Evolutionary conservation across 306 rosid species (phyloP), one percentile per base, ranked within the genome.

Genomic region (Ormosia semicastrata): DNA sequence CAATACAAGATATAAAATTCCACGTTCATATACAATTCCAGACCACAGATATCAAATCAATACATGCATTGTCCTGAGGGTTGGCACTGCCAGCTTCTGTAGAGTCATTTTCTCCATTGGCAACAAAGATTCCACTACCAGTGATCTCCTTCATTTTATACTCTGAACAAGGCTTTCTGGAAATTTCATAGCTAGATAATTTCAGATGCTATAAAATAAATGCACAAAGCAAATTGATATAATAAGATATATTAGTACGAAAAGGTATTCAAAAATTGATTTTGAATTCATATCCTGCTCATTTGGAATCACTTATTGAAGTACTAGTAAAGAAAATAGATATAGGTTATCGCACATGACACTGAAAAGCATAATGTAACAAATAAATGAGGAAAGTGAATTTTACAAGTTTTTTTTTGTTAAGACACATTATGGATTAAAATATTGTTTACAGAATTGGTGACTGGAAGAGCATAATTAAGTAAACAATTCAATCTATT

Each of bases 81-180:
- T 88, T 86, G 47, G 91, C 90, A 85, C 84, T 84, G 73, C 87
- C 95, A 71, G 89, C 72, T 81, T 95, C 98, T 29, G 70, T 13
- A 10, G 78, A 70, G 7, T 95, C 97, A 63, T 81, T 66, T 77
- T 90, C 98, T 67, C 85, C 96, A 13, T 89, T 85, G 39, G 77
- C 87, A 24, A 84, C 90, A 71, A 95, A 95, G 76, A 95, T 95
- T 68, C 99, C 99, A 81, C 99, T 95, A 30, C 99, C 99, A 66
- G 98, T 93, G 84, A 95, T 95, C 91, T 95, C 99, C 87, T 93
- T 95, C 99, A 93, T 92, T 87, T 95, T 95, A 85, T 88, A 86
- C 59, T 91, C 96, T 0, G 99, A 95, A 84, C 97, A 91, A 41
- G 99, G 99, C 77, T 93, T 95, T 83, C 99, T 95, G 89, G 57